These are phyloP conservation scores for Cyberlindnera americana DNA, from an alignment of 805 yeast genomes.

Conservation along the genomic window DNA sequence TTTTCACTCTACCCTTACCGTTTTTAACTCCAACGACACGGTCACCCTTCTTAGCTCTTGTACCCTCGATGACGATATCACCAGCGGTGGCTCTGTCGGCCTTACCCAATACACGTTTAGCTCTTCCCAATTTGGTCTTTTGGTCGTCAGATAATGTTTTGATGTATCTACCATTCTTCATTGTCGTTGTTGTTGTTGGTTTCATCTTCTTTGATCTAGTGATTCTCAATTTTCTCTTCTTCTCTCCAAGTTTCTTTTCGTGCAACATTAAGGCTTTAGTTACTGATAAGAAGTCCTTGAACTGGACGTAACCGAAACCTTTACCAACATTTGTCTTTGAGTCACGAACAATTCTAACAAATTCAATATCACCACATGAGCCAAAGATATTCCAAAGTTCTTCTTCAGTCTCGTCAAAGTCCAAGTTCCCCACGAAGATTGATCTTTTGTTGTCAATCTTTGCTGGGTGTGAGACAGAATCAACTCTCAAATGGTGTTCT, in stretches of 20 bases:
- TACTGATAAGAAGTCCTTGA: conserved; percentile 68
- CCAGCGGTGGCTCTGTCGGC: conserved; percentile 76
- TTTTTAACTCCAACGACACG: conserved; percentile 58
- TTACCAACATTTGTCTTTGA: conserved; percentile 92
- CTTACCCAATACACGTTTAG: conserved; percentile 67
- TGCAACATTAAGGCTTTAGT: conserved; percentile 77
- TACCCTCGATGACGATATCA: conserved; percentile 56
- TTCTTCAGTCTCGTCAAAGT: conserved; percentile 91
- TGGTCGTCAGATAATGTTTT: conserved; percentile 56
- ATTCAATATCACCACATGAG: conserved; percentile 68
- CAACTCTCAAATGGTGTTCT: conserved; percentile 81
- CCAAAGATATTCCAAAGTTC: conserved; percentile 79
- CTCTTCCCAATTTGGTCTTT: conserved; percentile 78
- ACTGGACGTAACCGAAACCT: conserved; percentile 96
- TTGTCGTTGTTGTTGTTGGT: conserved; percentile 14
- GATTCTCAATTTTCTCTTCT: conserved; percentile 66
- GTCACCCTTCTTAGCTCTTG: conserved; percentile 70
- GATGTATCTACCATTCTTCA: conserved; percentile 20
- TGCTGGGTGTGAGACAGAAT: conserved; percentile 89
- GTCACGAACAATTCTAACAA: conserved; percentile 88
- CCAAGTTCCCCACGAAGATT: conserved; percentile 89
- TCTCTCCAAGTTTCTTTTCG: conserved; percentile 54
- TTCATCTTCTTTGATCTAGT: conserved; percentile 53
- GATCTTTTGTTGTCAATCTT: conserved; percentile 80
- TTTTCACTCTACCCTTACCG: conserved; percentile 45